Evolutionary conservation across 768 basidiomycete genomes (phyloP).

Genomic region (Termitomyces eurrhizus): DNA sequence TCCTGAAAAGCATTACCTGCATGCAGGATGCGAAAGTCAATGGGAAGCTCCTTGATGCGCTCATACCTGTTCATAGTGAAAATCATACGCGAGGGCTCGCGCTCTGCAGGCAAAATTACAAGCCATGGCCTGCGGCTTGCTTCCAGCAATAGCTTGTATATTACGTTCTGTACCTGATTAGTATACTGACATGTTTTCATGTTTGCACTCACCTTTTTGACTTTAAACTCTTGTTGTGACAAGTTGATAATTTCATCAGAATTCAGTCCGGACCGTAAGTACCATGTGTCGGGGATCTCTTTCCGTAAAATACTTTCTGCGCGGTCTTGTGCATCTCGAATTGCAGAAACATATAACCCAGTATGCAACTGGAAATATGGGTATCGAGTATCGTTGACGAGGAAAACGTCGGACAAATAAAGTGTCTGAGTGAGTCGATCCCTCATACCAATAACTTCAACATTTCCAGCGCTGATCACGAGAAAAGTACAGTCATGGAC

Average conservation of each 20-base stretch:
- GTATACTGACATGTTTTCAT: background rate
- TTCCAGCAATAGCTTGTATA: background rate
- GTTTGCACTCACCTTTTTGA: background rate
- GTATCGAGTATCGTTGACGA: background rate
- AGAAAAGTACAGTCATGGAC: background rate
- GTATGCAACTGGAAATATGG: conserved; percentile 2
- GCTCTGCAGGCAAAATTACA: background rate
- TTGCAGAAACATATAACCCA: background rate
- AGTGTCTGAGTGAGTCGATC: background rate
- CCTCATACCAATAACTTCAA: too few species aligned
- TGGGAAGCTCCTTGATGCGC: background rate
- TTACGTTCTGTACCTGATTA: background rate
- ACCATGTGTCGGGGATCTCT: background rate
- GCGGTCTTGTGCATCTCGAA: background rate
- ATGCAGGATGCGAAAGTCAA: background rate
- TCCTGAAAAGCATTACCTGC: background rate
- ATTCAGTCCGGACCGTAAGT: background rate
- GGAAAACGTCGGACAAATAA: background rate
- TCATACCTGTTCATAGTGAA: background rate
- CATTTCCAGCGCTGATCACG: too few species aligned
- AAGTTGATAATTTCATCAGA: background rate
- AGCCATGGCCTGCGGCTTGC: background rate
- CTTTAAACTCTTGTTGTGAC: background rate
- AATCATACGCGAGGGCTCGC: background rate
- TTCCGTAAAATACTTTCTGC: background rate